Conservation (phyloP, 176 grass and related monocot genomes). For the Thalia dealbata region DNA sequence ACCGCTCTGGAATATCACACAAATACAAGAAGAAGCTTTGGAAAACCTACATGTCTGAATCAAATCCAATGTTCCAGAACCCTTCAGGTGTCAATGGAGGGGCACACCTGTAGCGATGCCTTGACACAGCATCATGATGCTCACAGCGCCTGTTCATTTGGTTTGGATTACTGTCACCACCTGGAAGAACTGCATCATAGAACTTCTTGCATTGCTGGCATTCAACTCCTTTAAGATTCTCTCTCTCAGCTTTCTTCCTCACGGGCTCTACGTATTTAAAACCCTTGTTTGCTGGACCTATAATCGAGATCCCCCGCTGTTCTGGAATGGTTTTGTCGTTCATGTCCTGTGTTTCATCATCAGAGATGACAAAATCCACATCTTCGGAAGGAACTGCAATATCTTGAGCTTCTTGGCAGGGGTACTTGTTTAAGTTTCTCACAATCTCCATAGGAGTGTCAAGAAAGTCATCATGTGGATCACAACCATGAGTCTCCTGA, state of each 20-base stretch:
- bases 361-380: conserved; percentile 63
- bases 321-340: conserved; percentile 29
- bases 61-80: conserved; percentile 97
- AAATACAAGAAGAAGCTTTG: not conserved
- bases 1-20: not conserved
- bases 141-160: conserved; percentile 50
- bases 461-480: conserved; percentile 7
- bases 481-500: conserved; percentile 1
- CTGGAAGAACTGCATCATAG: conserved; percentile 81
- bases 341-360: conserved; percentile 73
- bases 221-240: conserved; percentile 74
- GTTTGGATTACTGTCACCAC: conserved; percentile 20
- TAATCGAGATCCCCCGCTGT: conserved; percentile 37
- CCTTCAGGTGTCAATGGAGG: conserved; percentile 87
- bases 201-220: conserved; percentile 98
- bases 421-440: conserved; percentile 2
- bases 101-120: conserved; percentile 74
- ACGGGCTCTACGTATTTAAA: conserved; percentile 83
- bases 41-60: conserved; percentile 56
- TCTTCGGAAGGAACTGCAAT: conserved; percentile 32
- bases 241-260: conserved; percentile 75
- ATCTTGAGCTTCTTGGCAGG: conserved; percentile 38
- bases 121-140: conserved; percentile 89
- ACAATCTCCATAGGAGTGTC: conserved; percentile 3
- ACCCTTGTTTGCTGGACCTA: conserved; percentile 39